Percentiles rank a stretch among this genome's conserved stretches.
Evolutionary conservation across 2,329 filamentous ascomycete species (phyloP).

Genomic region (Colletotrichum liriopes): DNA sequence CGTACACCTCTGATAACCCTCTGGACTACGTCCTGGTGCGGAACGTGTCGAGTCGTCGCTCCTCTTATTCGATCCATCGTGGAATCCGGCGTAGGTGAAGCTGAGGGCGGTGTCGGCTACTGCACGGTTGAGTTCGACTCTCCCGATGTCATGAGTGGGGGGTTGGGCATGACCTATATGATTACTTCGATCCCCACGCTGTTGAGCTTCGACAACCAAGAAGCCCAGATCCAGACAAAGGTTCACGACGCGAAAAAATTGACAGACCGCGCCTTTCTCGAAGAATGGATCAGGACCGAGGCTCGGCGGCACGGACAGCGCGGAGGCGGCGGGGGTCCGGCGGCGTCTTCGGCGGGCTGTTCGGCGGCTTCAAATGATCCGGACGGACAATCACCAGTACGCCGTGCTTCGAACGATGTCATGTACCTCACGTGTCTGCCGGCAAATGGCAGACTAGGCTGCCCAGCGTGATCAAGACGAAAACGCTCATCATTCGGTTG

Average conservation of each 20-base stretch:
- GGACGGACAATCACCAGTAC: background rate
- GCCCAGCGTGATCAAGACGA: constrained; percentile 15
- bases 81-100: constrained; percentile 67
- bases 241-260: constrained; percentile 65
- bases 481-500: constrained; percentile 27
- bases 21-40: constrained; percentile 73
- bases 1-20: constrained; percentile 71
- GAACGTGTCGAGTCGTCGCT: constrained; percentile 66
- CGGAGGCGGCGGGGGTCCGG: constrained; percentile 59
- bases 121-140: constrained; percentile 71
- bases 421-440: background rate
- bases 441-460: background rate
- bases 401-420: too few species aligned
- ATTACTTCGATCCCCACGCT: constrained; percentile 72
- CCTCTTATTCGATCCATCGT: constrained; percentile 67
- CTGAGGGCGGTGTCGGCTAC: constrained; percentile 69
- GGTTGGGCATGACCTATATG: constrained; percentile 69
- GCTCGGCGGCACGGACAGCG: constrained; percentile 63
- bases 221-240: constrained; percentile 65
- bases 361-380: constrained; percentile 51
- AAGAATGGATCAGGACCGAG: constrained; percentile 69
- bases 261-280: constrained; percentile 64
- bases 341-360: constrained; percentile 57
- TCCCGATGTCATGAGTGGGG: constrained; percentile 68
- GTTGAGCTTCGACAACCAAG: constrained; percentile 70